Percentiles rank a stretch among this genome's conserved stretches.
These are phyloP conservation scores for Phellinidium pouzarii DNA, from an alignment of 1,284 basidiomycete species.

Conservation along the genomic window DNA sequence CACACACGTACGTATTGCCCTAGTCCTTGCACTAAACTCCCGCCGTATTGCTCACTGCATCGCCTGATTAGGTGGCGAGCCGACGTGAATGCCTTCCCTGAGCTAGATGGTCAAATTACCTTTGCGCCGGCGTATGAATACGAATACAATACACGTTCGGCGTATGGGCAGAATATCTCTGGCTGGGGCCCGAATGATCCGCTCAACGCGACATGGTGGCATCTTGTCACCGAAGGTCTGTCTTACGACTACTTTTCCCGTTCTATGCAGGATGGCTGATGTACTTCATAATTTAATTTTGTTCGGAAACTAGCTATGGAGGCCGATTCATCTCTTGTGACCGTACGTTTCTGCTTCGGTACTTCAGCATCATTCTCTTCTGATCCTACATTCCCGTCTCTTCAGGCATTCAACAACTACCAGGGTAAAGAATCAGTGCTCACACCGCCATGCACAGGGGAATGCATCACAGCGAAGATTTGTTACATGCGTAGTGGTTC, in stretches of 20 bases:
- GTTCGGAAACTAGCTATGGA: slow-evolving; percentile 47
- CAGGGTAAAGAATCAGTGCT: slow-evolving; percentile 64
- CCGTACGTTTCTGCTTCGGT: slow-evolving; percentile 33
- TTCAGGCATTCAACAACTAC: slow-evolving; percentile 57
- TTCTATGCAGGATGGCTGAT: not conserved
- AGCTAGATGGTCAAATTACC: slow-evolving; percentile 46
- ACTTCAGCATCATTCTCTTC: not conserved
- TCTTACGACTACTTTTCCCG: slow-evolving; percentile 13
- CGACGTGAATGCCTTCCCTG: slow-evolving; percentile 51
- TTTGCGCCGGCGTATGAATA: slow-evolving; percentile 61
- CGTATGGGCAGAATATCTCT: slow-evolving; percentile 56
- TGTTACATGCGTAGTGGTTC: slow-evolving; percentile 78
- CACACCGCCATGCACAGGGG: slow-evolving; percentile 47
- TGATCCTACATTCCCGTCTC: no score
- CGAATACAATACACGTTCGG: slow-evolving; percentile 67
- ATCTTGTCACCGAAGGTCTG: slow-evolving; percentile 67
- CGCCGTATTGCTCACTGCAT: not conserved
- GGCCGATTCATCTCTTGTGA: slow-evolving; percentile 47
- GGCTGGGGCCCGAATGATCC: slow-evolving; percentile 63
- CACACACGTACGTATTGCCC: slow-evolving; percentile 51
- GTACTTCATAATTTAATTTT: not conserved
- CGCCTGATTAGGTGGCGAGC: slow-evolving; percentile 45
- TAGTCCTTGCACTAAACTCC: not conserved
- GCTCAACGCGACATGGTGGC: slow-evolving; percentile 82
- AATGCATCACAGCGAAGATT: slow-evolving; percentile 60